Base-by-base conservation (phyloP, 2,329 filamentous ascomycete genomes). In the Verticillium alfalfae region DNA sequence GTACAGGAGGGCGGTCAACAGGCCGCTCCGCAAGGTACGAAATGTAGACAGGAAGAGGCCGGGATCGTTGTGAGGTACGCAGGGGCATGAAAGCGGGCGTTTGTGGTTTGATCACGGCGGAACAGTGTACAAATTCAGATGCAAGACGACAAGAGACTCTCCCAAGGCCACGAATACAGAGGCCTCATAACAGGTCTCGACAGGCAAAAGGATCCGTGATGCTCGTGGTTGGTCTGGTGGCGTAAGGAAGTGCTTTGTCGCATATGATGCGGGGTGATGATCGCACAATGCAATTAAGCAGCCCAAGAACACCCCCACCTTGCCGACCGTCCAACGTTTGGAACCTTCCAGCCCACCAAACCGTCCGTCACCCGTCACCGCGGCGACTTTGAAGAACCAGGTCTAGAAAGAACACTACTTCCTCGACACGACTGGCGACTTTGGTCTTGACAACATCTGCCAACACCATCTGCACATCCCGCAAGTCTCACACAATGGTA, bases 1-100 rank as follows among this genome's bases (percentile, higher is more conserved):
- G 75, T 87, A 87, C 71, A 79, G 85, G 64, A 81, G 80, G 64
- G 86, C 85, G 13, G 79, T 83, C 67, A 80, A 85, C 38, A 81
- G 83, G 68, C 77, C 78, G 7, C 80, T 81, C 55, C 79, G 85
- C 60, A 78, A 76, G 63, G 79, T 89, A 41, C 78, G 80, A 71
- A 86, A 85, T 61, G 76, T 82, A 13, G 75, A 80, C 22, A 70
- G 76, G 58, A 65, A 57, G 31, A 56, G 37, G 52, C 34, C n/a
- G 10, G 56, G 56, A 18, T 49, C 45, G 34, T 10, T 31, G n/a
- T 36, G 54, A 36, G 18, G 54, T 31, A n/a, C 31, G 13, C 26
- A 12, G 34, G 34, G 10, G 13, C 26, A 12, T 15, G 34, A 4
- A 10, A 56, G 15, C 26, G 54, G 26, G 39, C 16, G n/a, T 45